Percentiles rank a stretch among this genome's conserved stretches.
Evolutionary conservation across 495 filamentous ascomycete species (phyloP).

Genomic region (Trichoderma reesei): DNA sequence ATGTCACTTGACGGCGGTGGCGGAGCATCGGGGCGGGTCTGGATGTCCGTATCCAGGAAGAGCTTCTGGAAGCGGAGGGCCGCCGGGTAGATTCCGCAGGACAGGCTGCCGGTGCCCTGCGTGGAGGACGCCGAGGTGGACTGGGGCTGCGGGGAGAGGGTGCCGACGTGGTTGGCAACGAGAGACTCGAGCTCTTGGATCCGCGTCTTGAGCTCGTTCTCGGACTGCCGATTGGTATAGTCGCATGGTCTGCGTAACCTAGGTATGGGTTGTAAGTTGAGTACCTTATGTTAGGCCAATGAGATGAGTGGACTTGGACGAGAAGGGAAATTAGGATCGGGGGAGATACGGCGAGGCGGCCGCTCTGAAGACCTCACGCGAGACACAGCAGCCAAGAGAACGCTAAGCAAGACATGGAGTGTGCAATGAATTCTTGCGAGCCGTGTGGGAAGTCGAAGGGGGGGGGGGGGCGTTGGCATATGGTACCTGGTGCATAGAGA

Average conservation of each 20-base stretch:
- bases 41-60: neutral
- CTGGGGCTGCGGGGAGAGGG: neutral
- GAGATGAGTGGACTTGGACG: neutral
- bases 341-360: slow-evolving; percentile 20
- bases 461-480: slow-evolving; percentile 18
- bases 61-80: slow-evolving; percentile 6
- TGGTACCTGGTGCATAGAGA: slow-evolving; percentile 25
- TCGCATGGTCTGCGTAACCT: neutral
- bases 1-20: neutral
- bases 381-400: slow-evolving; percentile 17
- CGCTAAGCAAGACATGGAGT: slow-evolving; percentile 24
- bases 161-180: neutral
- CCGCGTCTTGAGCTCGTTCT: neutral
- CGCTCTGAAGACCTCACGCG: neutral
- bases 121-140: neutral
- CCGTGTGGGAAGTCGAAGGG: no score
- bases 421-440: slow-evolving; percentile 19
- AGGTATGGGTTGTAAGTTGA: neutral
- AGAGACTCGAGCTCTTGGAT: slow-evolving; percentile 2
- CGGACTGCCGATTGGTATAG: neutral
- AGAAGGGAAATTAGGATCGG: slow-evolving; percentile 29
- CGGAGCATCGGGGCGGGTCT: neutral
- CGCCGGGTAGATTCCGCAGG: neutral
- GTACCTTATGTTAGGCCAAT: neutral
- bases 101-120: neutral